Evolutionary conservation across 768 basidiomycete genomes (phyloP), one percentile per base, ranked within the genome.

Genomic region (Gloeostereum incarnatum): DNA sequence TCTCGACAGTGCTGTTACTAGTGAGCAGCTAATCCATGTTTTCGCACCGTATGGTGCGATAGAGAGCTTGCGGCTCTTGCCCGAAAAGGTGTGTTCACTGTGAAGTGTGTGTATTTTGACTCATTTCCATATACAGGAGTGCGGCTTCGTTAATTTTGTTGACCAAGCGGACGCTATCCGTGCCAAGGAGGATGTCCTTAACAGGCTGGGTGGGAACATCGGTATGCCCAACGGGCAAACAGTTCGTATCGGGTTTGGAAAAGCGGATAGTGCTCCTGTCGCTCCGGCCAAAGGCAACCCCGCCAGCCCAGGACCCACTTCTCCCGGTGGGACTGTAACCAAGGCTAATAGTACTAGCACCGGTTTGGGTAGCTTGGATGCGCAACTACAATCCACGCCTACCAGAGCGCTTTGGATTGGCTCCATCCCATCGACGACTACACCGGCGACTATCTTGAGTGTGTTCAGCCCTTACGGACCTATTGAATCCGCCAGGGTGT

Each of bases 141-240:
- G 96, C 55, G 96, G 94, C 6, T 99, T 99, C 56, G 94, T 99
- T 55, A 99, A 99, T 56, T 99, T 96, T 56, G 89, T 96, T 31
- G 92, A 96, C 46, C 85, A 88, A 55, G 72, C 78, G 1, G 94
- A 98, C 58, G 94, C 94, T n/a, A 81, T 98, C 46, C 81, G 90
- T 41, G 96, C 96, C 9, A 94, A 96, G 55, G 96, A 99, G 19
- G 96, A 99, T 59, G 93, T 99, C 27, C 70, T 96, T 38, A 97
- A 94, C 58, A 80, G 94, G 17, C 74, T 97, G 18, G 91, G 91
- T 33, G 93, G 94, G 5, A 86, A 89, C 48, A 91, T 96, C 43
- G 85, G 87, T 37, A 85, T 93, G 76, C 84, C 88, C 3, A 94
- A 93, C 47, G 91, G 92, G 10, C 90, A 92, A 57, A 90, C 89